A percentile compares a stretch with the other conserved stretches of the same genome.
Evolutionary conservation across 1,284 basidiomycete species (phyloP).

Genomic region (Inonotus hispidus): DNA sequence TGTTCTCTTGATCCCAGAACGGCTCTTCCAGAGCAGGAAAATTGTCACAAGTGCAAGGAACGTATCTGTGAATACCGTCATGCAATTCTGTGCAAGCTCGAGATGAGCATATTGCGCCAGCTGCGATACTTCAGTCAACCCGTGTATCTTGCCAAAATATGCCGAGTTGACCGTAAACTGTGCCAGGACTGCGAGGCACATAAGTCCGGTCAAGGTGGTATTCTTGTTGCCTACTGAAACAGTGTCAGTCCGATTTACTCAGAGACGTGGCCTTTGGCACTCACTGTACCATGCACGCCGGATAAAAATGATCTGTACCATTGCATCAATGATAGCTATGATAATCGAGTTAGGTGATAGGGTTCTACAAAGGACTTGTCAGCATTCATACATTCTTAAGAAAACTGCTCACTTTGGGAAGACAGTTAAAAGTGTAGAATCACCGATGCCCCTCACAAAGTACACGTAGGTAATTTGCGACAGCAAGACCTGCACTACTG

Average conservation of each 20-base stretch:
- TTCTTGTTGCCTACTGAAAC: conserved; percentile 7
- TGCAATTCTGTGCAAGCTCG: background rate
- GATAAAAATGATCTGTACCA: background rate
- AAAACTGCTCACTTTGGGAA: background rate
- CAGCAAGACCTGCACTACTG: background rate
- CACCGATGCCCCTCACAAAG: conserved; percentile 6
- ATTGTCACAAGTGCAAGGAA: background rate
- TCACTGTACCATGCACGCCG: background rate
- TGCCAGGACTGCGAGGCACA: background rate
- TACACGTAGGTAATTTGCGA: background rate
- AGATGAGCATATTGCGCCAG: background rate
- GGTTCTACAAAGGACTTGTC: background rate
- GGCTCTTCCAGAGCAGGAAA: background rate
- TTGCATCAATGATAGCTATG: background rate
- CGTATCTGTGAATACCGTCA: background rate
- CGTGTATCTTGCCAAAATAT: background rate
- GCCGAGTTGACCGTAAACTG: background rate
- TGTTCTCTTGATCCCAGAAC: conserved; percentile 6
- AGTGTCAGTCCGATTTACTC: too few relatives aligned
- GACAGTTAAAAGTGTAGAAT: background rate
- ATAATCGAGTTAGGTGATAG: background rate
- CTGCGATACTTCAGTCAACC: background rate
- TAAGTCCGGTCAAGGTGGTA: background rate
- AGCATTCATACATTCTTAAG: background rate
- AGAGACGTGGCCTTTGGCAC: background rate